These are phyloP conservation scores for Suaeda aralocaspica DNA, from an alignment of 148 eudicot genomes.

Conservation along the genomic window DNA sequence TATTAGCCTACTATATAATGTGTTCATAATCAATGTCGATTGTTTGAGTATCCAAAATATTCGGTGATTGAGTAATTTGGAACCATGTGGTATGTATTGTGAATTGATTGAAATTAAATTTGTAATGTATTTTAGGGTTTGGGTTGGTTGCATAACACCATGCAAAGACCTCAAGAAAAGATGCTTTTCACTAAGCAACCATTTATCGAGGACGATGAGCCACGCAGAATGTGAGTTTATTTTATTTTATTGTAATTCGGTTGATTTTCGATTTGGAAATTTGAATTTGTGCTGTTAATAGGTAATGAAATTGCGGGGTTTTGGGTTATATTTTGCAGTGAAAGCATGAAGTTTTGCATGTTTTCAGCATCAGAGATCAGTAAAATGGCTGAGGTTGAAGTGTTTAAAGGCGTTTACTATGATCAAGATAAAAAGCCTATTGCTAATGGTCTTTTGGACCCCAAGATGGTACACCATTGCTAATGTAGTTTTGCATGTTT, in stretches of 20 bases:
- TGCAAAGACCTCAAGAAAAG: conserved; percentile 28
- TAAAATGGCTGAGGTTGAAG: conserved; percentile 62
- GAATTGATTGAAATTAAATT: too few relatives aligned
- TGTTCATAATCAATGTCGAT: too few relatives aligned
- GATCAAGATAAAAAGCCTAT: conserved; percentile 43
- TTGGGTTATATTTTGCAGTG: conserved; percentile 34
- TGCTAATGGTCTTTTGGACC: conserved; percentile 70
- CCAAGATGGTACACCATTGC: conserved; percentile 54
- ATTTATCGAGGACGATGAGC: conserved; percentile 69
- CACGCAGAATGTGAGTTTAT: conserved; percentile 54
- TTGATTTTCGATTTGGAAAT: too few relatives aligned
- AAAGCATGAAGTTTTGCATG: conserved; percentile 62
- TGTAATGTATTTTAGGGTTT: too few relatives aligned
- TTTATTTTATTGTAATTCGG: background rate
- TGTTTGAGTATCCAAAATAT: too few relatives aligned
- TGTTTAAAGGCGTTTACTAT: conserved; percentile 43
- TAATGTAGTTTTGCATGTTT: background rate
- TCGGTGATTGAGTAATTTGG: too few relatives aligned
- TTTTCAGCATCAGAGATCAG: conserved; percentile 52
- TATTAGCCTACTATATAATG: too few relatives aligned
- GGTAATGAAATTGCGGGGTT: background rate
- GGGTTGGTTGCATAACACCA: background rate
- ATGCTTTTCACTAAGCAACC: conserved; percentile 68
- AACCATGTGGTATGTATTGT: too few relatives aligned
- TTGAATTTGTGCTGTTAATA: background rate